Percentiles rank a stretch among this genome's conserved stretches.
Conservation (phyloP, 1,284 basidiomycete species). For the Ceratobasidium sp. region DNA sequence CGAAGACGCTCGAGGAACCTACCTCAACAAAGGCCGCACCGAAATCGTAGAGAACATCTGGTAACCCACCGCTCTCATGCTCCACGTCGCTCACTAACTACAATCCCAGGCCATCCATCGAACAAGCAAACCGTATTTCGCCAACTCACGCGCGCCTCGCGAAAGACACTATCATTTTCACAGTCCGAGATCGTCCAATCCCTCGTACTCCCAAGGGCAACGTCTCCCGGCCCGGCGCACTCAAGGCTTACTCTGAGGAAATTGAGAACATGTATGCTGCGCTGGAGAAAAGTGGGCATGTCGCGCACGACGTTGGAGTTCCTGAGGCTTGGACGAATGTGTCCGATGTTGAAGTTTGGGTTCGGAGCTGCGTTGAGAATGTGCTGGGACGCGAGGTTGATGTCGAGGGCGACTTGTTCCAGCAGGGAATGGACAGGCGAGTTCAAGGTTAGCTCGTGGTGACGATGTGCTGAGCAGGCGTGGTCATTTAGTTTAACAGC, state of each 20-base stretch:
- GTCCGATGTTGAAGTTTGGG: background rate
- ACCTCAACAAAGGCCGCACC: conserved; percentile 52
- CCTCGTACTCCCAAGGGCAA: conserved; percentile 46
- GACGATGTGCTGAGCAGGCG: background rate
- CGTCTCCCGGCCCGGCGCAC: conserved; percentile 24
- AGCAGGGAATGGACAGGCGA: conserved; percentile 39
- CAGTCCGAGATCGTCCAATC: background rate
- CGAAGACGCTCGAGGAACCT: conserved; percentile 53
- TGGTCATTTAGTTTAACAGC: conserved; percentile 11
- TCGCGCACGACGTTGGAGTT: background rate
- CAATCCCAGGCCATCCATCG: conserved; percentile 54
- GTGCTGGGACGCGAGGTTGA: background rate
- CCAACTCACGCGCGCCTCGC: conserved; percentile 59
- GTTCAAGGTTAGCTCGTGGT: background rate
- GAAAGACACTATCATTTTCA: conserved; percentile 52
- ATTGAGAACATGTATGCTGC: conserved; percentile 46
- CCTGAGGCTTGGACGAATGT: background rate
- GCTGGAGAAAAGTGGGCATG: conserved; percentile 7
- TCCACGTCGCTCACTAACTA: background rate
- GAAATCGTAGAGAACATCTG: conserved; percentile 56
- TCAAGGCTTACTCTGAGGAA: conserved; percentile 45
- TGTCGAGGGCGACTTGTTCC: conserved; percentile 9
- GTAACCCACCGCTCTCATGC: conserved; percentile 50
- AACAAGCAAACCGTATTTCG: conserved; percentile 58
- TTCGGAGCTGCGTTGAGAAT: background rate